These are phyloP conservation scores for Breviolum minutum DNA, from an alignment of 73 alveolate species.

Conservation along the genomic window DNA sequence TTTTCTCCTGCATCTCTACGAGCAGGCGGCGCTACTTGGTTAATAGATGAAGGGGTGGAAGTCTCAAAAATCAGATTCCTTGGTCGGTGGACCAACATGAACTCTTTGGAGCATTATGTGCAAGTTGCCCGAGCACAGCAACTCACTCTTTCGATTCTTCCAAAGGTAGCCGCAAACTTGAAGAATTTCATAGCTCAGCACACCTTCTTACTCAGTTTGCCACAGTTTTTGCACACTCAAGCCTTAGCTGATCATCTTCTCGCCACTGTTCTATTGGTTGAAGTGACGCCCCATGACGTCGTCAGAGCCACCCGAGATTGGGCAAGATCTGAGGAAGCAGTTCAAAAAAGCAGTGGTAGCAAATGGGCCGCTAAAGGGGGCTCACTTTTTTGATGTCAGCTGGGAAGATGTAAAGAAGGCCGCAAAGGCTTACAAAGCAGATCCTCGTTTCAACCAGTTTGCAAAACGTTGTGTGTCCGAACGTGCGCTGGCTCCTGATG, in stretches of 20 bases:
- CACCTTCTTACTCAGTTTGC: background rate
- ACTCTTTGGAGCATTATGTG: background rate
- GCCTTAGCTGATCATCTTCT: background rate
- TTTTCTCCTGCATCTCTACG: constrained; percentile 1
- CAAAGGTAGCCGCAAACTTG: background rate
- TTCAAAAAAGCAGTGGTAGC: background rate
- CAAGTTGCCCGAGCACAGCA: constrained; percentile 11
- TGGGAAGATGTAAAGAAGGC: background rate
- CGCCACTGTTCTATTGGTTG: background rate
- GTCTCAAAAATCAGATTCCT: background rate
- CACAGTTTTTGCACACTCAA: background rate
- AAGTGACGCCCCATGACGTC: background rate
- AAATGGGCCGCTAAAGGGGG: background rate
- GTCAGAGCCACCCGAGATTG: background rate
- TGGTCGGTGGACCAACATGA: background rate
- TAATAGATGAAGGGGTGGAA: background rate
- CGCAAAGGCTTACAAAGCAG: background rate
- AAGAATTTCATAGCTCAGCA: background rate
- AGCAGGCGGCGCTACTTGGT: constrained; percentile 16
- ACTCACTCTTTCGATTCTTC: background rate
- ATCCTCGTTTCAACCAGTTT: constrained; percentile 2
- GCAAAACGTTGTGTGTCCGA: background rate
- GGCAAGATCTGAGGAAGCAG: background rate
- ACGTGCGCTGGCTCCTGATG: background rate
- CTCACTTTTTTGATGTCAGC: background rate